Evolutionary conservation across 768 basidiomycete species (phyloP), one percentile per base, ranked within the genome.

Genomic region (Asterophora parasitica): DNA sequence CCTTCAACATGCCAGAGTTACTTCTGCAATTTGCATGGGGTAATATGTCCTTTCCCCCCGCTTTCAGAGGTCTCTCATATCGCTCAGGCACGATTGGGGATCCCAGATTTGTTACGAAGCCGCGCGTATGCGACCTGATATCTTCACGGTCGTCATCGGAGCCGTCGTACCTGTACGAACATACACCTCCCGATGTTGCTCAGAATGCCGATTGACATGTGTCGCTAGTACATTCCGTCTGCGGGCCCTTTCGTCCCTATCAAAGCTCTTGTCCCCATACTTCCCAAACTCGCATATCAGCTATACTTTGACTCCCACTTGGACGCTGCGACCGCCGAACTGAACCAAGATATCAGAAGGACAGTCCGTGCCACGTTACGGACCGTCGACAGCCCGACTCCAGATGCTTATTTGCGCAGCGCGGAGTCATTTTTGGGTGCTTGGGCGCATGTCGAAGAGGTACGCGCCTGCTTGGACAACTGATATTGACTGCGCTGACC

Each of bases 71-170:
- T 13, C 20, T 30, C 7, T 23, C 42, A 44, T 42, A 15, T 51
- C 7, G 3, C 39, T 12, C 28, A 85, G 85, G 10, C 87, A 89
- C 56, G 87, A 89, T 51, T 89, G 87, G 87, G 87, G 87, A 32
- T 68, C 83, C 1, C 71, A 76, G 44, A 49, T 79, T 2, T 87
- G 86, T 52, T 83, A 81, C 55, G 83, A 88, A 60, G 79, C 82
- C 9, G 83, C 81, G 1, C 75, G 85, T 12, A 71, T 75, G 66
- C 69, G 83, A 13, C 87, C 85, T 0, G 85, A 88, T 53, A 60
- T 81, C 3, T 77, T 87, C 57, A 65, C 62, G 0, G 83, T 68
- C 3, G 76, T 87, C 12, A 62, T 83, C 11, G 84, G 81, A 7
- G 66, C 69, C 19, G 75, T 75, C 3, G 67, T 85, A 42, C 86